Evolutionary conservation across 805 yeast genomes (phyloP), one percentile per base, ranked within the genome.

Genomic region (Kluyveromyces lactis): DNA sequence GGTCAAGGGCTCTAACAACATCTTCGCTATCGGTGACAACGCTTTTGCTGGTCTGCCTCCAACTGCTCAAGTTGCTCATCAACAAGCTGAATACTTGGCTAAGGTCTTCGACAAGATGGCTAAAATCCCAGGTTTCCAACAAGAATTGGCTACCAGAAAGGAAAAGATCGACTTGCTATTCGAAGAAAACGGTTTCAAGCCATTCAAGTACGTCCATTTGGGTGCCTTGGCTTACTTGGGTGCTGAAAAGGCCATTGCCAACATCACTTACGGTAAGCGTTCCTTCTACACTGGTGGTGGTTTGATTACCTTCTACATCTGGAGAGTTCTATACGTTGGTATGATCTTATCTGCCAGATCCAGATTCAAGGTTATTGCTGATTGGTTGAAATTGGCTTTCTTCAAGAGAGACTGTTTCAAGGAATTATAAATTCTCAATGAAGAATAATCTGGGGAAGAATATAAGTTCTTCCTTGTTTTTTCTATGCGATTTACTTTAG

Each of bases 1-100:
- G 56, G 84, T 89, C 30, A 83, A 84, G 56, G 97, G 97, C 54
- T 69, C 86, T 33, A 70, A 71, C 56, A 84, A 84, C 54, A 77
- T 89, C 52, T 89, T 73, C 64, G 96, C 95, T 40, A 70, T 89
- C 42, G 97, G 97, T 61, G 97, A 89, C 66, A 86, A 95, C 65
- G 86, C 96, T 18, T 72, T 75, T 43, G 84, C 95, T 45, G 84
- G 85, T 56, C 76, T 77, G 56, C 95, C 96, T 15, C 97, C 97
- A 52, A 89, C 97, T 42, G 97, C 97, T 21, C 97, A 89, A 71
- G 96, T 87, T 43, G 97, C 97, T 28, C 81, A 86, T 66, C 97
- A 89, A 71, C 82, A 86, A 66, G 97, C 96, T 53, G 72, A 72
- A 42, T 89, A 75, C 66, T 73, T 89, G 52, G 89, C 86, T 36